Base-by-base conservation (phyloP, 352 stramenopile species). In the Phytophthora macrochlamydospora region DNA sequence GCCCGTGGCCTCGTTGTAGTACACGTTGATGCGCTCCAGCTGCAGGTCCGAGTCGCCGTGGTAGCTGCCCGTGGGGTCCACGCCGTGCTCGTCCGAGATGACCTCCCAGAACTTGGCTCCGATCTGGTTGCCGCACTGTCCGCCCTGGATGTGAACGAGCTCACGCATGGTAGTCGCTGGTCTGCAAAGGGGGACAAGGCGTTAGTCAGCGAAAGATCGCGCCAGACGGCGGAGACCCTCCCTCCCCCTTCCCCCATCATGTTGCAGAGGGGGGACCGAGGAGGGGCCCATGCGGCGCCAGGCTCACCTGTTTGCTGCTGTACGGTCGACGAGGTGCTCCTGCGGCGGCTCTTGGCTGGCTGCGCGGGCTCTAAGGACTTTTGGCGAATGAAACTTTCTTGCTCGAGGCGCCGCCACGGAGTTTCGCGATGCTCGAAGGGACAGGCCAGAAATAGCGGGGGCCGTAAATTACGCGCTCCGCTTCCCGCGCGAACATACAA, bases 71-170 rank as follows among this genome's bases (percentile, higher is more conserved):
- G 85, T 95, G 14, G 86, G 83, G 74, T 97, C 85, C 64, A 99
- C 94, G 51, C 95, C 97, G 75, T 99, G 97, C 77, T 99, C 97
- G 61, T 97, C 87, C 35, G 93, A 98, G 79, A 99, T 98, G 43
- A 98, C 92, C 74, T 99, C 93, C 97, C 97, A 99, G 81, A 99
- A 99, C 87, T 98, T 98, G 73, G 95, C 95, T 74, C 97, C 97
- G 73, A 99, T 99, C 84, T 99, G 97, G 92, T 99, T 99, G 85
- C 97, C 97, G 67, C 97, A 99, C 92, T 99, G 97, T 67, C 97
- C 97, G 62, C 92, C 96, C 89, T 99, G 97, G 74, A 99, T 93
- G 83, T 99, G 96, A 90, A 99, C 96, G 73, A 99, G 97, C 85
- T 99, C 93, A 73, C 93, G 76, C 93, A 98, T 98, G 37, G 14